Evolutionary conservation across 192 early-diverging fungal species (phyloP), one percentile per base, ranked within the genome.

Genomic region (Backusella australiensis): DNA sequence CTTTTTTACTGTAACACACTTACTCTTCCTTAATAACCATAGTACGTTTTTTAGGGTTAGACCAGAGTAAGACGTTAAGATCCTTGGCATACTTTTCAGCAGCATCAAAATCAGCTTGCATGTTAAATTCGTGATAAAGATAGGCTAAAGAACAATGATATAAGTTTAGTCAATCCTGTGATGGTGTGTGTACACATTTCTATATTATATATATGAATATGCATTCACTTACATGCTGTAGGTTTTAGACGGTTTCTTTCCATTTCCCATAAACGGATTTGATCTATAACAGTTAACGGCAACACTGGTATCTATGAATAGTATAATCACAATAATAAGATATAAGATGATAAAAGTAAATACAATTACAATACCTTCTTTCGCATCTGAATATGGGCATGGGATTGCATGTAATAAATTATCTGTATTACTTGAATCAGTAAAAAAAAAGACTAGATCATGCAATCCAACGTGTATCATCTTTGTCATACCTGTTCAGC

Each of bases 231-330:
- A 81, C 90, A 84, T 32, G 82, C 73, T 15, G 81, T 79, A 9
- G 86, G 85, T 2, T 83, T 77, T 17, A 98, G 77, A 15, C 97
- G 83, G 75, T 99, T 95, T 71, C 93, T 86, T 79, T 99, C 97
- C 82, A 94, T 91, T 82, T 99, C 97, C 97, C 97, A 99, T 69
- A 99, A 80, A 46, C 94, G 82, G 41, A 99, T 95, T 83, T 99
- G 97, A 83, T 99, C 97, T 0, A 96, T 88, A 2, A 99, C 96
- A 2, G 97, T 98, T 8, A 92, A 76, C 0, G 97, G 97, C 72
- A 99, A 80, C 19, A 97, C 84, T 0, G 96, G 95, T 14, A 82
- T 85, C 77, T 89, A 80, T 12, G 34, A 32, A 15, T 11, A 34
- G n/a, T 23, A 15, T 44, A 26, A 74, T 73, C 32, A 21, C 17